Conservation (phyloP, 768 basidiomycete genomes). For the Tylopilus rubrobrunneus region DNA sequence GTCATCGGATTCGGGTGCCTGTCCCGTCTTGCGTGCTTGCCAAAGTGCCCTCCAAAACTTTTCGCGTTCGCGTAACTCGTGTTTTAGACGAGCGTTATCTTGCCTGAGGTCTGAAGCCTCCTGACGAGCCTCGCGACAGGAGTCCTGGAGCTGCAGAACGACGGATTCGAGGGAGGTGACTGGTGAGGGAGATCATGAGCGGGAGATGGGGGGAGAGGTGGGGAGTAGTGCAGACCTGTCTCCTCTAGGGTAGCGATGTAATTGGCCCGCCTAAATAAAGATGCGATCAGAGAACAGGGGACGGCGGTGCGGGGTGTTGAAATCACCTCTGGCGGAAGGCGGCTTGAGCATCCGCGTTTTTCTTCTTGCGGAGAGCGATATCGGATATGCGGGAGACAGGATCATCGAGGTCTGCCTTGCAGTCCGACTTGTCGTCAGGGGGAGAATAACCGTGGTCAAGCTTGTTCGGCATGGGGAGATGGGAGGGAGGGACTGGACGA, state of each 20-base stretch:
- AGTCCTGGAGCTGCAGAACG: constrained; percentile 79
- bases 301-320: background rate
- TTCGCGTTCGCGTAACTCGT: constrained; percentile 68
- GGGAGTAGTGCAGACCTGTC: constrained; percentile 44
- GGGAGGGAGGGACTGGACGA: constrained; percentile 7
- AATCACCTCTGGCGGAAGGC: constrained; percentile 65
- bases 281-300: constrained; percentile 20
- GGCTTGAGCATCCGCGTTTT: constrained; percentile 87
- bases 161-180: constrained; percentile 85
- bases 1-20: constrained; percentile 50
- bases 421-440: constrained; percentile 36
- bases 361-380: constrained; percentile 76
- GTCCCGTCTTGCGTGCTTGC: constrained; percentile 57
- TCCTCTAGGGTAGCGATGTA: constrained; percentile 87
- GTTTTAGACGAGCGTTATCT: constrained; percentile 61
- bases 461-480: constrained; percentile 29
- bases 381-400: constrained; percentile 49
- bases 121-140: constrained; percentile 62
- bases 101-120: constrained; percentile 61
- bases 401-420: constrained; percentile 36
- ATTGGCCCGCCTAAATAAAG: constrained; percentile 55
- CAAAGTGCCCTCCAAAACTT: constrained; percentile 68
- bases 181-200: constrained; percentile 28
- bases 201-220: background rate
- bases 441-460: constrained; percentile 24